Base-by-base conservation (phyloP, 2,329 filamentous ascomycete species). In the Verticillium isaacii region DNA sequence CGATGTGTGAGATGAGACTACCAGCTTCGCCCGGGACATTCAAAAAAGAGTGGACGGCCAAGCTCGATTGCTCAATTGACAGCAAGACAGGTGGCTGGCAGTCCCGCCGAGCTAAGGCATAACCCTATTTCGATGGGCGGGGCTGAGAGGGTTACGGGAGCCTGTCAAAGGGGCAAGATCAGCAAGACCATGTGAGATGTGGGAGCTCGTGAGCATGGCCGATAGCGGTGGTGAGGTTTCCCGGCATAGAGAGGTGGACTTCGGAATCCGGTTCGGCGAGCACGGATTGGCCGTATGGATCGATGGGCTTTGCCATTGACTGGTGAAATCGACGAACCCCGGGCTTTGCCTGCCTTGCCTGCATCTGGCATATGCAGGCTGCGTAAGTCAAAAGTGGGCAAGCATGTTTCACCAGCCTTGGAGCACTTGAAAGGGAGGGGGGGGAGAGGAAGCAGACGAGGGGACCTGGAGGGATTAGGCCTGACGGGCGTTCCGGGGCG, bases 361-460 rank as follows among this genome's bases (percentile, higher is more conserved):
- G 58, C 45, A 59, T 52, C 58, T 59, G 58, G 58, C 45, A 59
- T 59, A 36, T 59, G 58, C 58, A 39, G 19, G 58, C 45, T 59
- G 58, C 58, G 45, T 59, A 59, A 59, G 58, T 59, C 45, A 59
- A 59, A 59, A 59, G 58, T 59, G 58, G 58, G 58, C 32, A 32
- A 36, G 32, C 58, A 14, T 59, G 58, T 59, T 59, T 59, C 58
- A 59, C 57, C 57, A 58, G 45, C 45, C 45, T 52, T 52, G 45
- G 45, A 45, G 39, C 17, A 45, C 15, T 29, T 29, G 29, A 29
- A 29, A 29, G 29, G 29, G 29, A n/a, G 36, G 36, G 36, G 36
- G 36, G 5, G 37, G 45, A 19, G 19, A 19, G 45, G 45, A 8
- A 52, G 45, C 45, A 52, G 14, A 45, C 29, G 29, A 58, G 4